A percentile compares a stretch with the other conserved stretches of the same genome.
Evolutionary conservation across 2,329 filamentous ascomycete species (phyloP).

Genomic region (Trichoderma sp.): DNA sequence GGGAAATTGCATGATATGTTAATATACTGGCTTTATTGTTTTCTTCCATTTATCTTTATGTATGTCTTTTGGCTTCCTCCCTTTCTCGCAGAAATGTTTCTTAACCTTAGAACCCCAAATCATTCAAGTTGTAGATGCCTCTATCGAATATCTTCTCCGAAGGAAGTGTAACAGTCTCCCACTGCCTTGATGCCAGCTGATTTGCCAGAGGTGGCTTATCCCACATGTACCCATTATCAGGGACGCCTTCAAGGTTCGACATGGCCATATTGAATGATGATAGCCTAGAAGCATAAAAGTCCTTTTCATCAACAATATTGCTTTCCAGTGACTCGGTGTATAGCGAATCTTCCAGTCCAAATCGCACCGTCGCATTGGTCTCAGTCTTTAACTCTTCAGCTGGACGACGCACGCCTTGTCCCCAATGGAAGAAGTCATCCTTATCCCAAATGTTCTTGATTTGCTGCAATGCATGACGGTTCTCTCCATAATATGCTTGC

Average conservation of each 20-base stretch:
- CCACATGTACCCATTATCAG: background rate
- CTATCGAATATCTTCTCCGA: background rate
- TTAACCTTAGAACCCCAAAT: background rate
- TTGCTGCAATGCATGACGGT: constrained; percentile 32
- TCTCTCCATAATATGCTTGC: constrained; percentile 41
- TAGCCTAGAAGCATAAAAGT: background rate
- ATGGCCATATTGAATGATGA: background rate
- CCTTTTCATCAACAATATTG: background rate
- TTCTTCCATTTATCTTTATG: background rate
- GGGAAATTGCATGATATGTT: background rate
- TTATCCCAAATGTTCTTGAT: constrained; percentile 40
- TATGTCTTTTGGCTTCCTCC: background rate
- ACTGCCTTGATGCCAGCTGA: background rate
- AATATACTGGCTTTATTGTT: background rate
- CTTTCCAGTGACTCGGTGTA: background rate
- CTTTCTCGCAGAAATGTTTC: background rate
- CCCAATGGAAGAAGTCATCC: constrained; percentile 37
- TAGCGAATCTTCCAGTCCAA: background rate
- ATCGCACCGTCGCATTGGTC: background rate
- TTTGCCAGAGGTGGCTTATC: background rate
- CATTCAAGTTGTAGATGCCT: background rate
- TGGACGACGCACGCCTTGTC: constrained; percentile 35
- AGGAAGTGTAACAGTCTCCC: constrained; percentile 8
- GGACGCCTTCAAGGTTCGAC: background rate
- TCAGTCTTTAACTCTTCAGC: background rate